Evolutionary conservation across 305 asterid species (phyloP).

Genomic region (Monarda citriodora): DNA sequence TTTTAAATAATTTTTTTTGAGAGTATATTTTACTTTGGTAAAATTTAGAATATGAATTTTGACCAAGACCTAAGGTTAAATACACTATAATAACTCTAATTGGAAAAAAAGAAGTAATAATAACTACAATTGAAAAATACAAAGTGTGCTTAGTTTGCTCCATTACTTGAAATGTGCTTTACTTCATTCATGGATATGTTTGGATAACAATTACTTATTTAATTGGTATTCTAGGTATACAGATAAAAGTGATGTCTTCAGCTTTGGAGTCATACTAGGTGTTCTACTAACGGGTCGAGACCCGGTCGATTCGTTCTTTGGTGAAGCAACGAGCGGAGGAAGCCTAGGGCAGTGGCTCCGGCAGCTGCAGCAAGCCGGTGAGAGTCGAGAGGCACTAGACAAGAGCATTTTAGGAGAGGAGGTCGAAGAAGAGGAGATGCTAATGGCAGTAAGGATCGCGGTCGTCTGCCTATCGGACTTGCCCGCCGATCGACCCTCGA

Average conservation of each 20-base stretch:
- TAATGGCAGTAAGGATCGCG: constrained; percentile 92
- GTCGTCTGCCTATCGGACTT: constrained; percentile 85
- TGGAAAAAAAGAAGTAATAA: neutral
- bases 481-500: constrained; percentile 96
- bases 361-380: constrained; percentile 83
- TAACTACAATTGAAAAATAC: neutral
- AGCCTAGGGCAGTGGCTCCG: constrained; percentile 92
- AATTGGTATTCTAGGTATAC: constrained; percentile 52
- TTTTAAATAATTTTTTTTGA: neutral
- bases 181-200: constrained; percentile 9
- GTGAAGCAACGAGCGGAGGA: constrained; percentile 59
- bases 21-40: constrained; percentile 13
- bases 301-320: constrained; percentile 71
- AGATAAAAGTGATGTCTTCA: constrained; percentile 88
- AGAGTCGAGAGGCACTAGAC: constrained; percentile 82
- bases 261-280: constrained; percentile 90
- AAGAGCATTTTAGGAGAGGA: constrained; percentile 76
- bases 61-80: neutral
- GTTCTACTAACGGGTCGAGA: constrained; percentile 77
- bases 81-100: too few relatives aligned
- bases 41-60: neutral
- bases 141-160: neutral
- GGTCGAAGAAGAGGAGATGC: constrained; percentile 93
- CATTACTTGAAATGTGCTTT: neutral
- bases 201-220: neutral